Conservation (phyloP, 2,329 filamentous ascomycete species). For the Aspergillus niger region DNA sequence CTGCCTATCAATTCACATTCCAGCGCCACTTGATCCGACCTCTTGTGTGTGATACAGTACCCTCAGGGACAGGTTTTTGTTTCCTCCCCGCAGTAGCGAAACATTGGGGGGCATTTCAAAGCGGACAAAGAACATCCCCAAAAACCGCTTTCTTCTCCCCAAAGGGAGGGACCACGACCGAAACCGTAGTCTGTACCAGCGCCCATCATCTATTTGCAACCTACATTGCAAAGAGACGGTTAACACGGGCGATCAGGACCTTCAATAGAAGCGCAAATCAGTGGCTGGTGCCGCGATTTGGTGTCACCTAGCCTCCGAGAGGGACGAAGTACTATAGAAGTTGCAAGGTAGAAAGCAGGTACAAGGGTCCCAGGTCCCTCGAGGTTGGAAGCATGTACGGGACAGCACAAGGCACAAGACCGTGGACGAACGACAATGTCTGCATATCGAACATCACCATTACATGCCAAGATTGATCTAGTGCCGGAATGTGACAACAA, state of each 20-base stretch:
- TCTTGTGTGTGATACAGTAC: conserved; percentile 79
- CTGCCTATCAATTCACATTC: neutral
- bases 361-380: conserved; percentile 37
- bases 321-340: conserved; percentile 17
- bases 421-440: conserved; percentile 13
- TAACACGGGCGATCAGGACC: conserved; percentile 67
- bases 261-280: conserved; percentile 50
- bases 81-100: conserved; percentile 64
- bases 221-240: conserved; percentile 61
- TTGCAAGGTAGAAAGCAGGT: conserved; percentile 44
- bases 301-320: conserved; percentile 43
- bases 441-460: conserved; percentile 22
- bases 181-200: conserved; percentile 43
- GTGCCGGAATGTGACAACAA: conserved; percentile 43
- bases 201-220: conserved; percentile 59
- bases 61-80: conserved; percentile 95
- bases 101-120: conserved; percentile 63
- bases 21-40: conserved; percentile 39
- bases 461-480: conserved; percentile 24
- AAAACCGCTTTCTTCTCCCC: conserved; percentile 70
- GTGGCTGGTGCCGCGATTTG: conserved; percentile 57
- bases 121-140: conserved; percentile 94
- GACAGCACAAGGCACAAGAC: conserved; percentile 36
- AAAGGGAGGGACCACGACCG: neutral
- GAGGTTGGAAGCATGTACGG: conserved; percentile 54